These are phyloP conservation scores for Microbotryum silenes-acaulis DNA, from an alignment of 1,284 basidiomycete species.

Conservation along the genomic window DNA sequence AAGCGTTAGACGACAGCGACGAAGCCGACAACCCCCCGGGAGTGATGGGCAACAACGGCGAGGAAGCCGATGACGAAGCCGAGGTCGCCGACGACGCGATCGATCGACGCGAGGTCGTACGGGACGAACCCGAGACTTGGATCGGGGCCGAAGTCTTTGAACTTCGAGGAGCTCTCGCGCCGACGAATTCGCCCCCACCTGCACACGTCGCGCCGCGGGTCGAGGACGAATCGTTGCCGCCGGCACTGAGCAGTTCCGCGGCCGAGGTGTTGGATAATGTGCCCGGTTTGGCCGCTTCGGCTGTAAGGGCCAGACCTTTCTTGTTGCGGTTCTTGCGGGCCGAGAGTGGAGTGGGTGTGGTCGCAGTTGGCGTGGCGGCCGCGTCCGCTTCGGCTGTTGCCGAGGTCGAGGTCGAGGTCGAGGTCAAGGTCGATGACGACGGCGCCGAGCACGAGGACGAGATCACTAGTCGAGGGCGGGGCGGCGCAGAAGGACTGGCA, in stretches of 20 bases:
- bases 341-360: too few relatives aligned
- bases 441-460: too few relatives aligned
- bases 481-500: too few relatives aligned
- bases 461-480: too few relatives aligned
- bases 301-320: slow-evolving; percentile 23
- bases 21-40: slow-evolving; percentile 9
- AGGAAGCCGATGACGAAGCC: not conserved
- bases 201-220: too few relatives aligned
- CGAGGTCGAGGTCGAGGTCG: too few relatives aligned
- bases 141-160: slow-evolving; percentile 6
- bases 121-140: slow-evolving; percentile 17
- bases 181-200: not conserved
- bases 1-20: not conserved
- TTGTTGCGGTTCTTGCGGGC: slow-evolving; percentile 28
- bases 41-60: slow-evolving; percentile 19
- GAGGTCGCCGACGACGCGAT: not conserved
- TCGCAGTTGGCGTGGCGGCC: too few relatives aligned
- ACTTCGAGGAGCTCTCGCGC: not conserved
- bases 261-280: slow-evolving; percentile 19
- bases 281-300: slow-evolving; percentile 23
- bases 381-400: too few relatives aligned
- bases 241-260: not conserved
- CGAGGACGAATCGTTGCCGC: too few relatives aligned
- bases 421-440: too few relatives aligned
- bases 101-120: slow-evolving; percentile 1